A percentile compares a stretch with the other conserved stretches of the same genome.
Evolutionary conservation across 495 filamentous ascomycete genomes (phyloP).

Genomic region (Tricharina praecox): DNA sequence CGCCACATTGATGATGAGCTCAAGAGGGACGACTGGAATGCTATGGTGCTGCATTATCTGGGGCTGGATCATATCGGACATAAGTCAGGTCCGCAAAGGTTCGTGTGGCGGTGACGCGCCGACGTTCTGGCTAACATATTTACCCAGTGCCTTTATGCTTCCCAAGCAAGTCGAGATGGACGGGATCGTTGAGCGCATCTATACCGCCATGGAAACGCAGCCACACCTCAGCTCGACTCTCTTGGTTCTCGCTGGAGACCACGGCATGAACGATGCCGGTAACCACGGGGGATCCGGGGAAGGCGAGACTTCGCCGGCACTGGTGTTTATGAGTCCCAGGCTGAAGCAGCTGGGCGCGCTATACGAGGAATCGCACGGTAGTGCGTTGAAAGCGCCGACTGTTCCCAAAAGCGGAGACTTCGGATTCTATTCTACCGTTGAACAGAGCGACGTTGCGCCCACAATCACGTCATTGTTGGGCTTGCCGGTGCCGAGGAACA

Average conservation of each 20-base stretch:
- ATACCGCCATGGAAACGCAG: conserved; percentile 50
- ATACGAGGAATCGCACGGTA: too few relatives aligned
- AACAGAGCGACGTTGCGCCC: conserved; percentile 85
- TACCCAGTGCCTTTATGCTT: conserved; percentile 62
- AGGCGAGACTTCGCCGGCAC: conserved; percentile 81
- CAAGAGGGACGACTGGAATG: conserved; percentile 66
- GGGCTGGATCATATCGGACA: conserved; percentile 96
- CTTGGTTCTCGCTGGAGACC: conserved; percentile 78
- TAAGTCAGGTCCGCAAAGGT: conserved; percentile 82
- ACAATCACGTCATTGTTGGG: conserved; percentile 77
- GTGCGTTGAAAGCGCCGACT: conserved; percentile 30
- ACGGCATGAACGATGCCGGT: conserved; percentile 97
- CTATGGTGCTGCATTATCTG: conserved; percentile 84
- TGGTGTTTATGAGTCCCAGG: conserved; percentile 83
- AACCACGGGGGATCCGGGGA: conserved; percentile 89
- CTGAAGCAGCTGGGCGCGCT: conserved; percentile 39
- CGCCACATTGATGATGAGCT: conserved; percentile 70
- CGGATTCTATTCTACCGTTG: conserved; percentile 63
- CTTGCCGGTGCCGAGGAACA: conserved; percentile 83
- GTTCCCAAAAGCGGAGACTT: conserved; percentile 36
- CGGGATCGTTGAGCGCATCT: conserved; percentile 55
- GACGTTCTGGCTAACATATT: conserved; percentile 12
- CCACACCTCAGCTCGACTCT: conserved; percentile 58
- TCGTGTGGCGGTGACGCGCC: too few relatives aligned
- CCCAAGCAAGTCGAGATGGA: conserved; percentile 96